Base-by-base conservation (phyloP, 306 rosid species). In the Acacia acuminata region DNA sequence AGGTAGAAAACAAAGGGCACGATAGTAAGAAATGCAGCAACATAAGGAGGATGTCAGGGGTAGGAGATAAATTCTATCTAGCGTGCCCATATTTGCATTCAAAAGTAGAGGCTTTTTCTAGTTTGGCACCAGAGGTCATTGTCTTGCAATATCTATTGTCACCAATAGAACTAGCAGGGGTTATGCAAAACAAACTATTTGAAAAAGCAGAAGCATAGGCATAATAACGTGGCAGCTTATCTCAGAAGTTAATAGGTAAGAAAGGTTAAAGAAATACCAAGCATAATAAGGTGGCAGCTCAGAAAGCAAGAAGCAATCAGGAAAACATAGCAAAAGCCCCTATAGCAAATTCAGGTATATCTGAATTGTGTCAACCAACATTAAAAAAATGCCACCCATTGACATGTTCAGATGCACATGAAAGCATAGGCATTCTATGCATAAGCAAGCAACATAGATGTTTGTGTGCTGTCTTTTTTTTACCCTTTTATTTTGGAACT, bases 151-250 rank as follows among this genome's bases (percentile, higher is more conserved):
- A 67, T 67, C 10, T 73, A 24, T 55, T 74, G 66, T 71, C 38
- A 36, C 30, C 20, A 48, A 55, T 66, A n/a, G 79, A 55, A 53
- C 60, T 77, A 22, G 40, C 10, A 68, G 34, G 42, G 66, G 78
- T 47, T 51, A 73, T 44, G 80, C 38, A 19, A 79, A 55, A 25
- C 36, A 60, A 73, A 60, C 14, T 38, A 58, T 3, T 76, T 66
- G 12, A 58, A 72, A 55, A 64, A 60, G 34, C 76, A 72, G 56
- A 77, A 81, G 67, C 71, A 77, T 55, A 78, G 70, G 65, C 79
- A 78, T 40, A 14, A 34, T 38, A 8, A 38, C n/a, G 42, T 38
- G 8, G 13, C 50, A 53, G 70, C 38, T 10, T 51, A 84, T 50
- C 36, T 56, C 58, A 36, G 77, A 80, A 72, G 78, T 67, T 76